Evolutionary conservation across 2,329 filamentous ascomycete species (phyloP).

Genomic region (Fusarium pseudoanthophilum): DNA sequence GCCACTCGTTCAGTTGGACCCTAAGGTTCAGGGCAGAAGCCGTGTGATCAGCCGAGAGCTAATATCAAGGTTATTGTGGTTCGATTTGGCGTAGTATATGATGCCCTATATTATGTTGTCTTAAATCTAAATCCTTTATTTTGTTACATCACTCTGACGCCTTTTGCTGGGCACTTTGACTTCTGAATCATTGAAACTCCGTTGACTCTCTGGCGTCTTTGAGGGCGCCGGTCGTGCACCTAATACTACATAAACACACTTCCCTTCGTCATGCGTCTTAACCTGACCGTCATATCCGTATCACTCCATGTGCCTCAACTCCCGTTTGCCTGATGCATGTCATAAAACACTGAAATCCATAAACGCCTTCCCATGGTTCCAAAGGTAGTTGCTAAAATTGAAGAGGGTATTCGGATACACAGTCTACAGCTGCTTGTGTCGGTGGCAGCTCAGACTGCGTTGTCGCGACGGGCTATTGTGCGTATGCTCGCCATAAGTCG

Average conservation of each 20-base stretch:
- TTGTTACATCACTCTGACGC: not conserved
- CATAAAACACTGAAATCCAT: not conserved
- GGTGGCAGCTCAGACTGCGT: not conserved
- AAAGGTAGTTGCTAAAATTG: slow-evolving; percentile 3
- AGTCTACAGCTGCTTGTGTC: not conserved
- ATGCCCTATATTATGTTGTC: not conserved
- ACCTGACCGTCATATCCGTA: slow-evolving; percentile 8
- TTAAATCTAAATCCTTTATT: not conserved
- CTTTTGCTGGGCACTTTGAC: not conserved
- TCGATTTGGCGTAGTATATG: not conserved
- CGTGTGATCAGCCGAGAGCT: too few species aligned
- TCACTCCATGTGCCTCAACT: slow-evolving; percentile 2
- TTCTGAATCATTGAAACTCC: not conserved
- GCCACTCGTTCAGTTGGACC: too few species aligned
- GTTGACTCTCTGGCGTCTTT: not conserved
- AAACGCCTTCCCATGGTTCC: slow-evolving; percentile 28
- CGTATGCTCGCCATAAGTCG: slow-evolving; percentile 64
- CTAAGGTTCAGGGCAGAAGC: too few species aligned
- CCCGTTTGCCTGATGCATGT: slow-evolving; percentile 10
- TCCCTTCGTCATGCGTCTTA: slow-evolving; percentile 10
- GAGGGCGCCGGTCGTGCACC: not conserved
- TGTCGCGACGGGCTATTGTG: slow-evolving; percentile 49
- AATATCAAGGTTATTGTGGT: not conserved
- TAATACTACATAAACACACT: slow-evolving; percentile 23
- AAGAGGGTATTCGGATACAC: slow-evolving; percentile 20